Conservation (phyloP, 345 rosid genomes). For the Pistacia integerrima region DNA sequence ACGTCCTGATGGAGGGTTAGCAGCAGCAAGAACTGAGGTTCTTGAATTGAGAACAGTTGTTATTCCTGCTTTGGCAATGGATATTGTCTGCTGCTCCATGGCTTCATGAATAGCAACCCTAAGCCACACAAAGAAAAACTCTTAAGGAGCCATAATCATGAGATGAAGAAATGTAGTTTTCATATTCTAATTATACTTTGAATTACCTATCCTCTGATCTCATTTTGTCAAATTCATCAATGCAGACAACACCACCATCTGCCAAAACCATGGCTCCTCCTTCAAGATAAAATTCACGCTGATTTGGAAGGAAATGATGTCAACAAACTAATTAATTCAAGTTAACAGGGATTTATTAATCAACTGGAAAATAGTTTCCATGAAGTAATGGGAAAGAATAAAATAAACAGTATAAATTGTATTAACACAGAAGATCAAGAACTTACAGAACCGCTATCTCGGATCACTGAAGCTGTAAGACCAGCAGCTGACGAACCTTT, state of each 20-base stretch:
- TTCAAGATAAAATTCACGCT: conserved; percentile 98
- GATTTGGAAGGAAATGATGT: conserved; percentile 27
- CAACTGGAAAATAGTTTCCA: neutral
- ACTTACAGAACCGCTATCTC: conserved; percentile 82
- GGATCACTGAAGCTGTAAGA: conserved; percentile 94
- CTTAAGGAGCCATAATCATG: conserved; percentile 6
- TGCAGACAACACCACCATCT: conserved; percentile 98
- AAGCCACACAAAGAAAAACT: conserved; percentile 15
- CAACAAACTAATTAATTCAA: conserved; percentile 10
- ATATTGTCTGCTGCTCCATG: conserved; percentile 98
- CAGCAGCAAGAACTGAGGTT: conserved; percentile 97
- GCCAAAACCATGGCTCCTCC: conserved; percentile 99
- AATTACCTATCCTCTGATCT: conserved; percentile 94
- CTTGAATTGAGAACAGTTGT: conserved; percentile 97
- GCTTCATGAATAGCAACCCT: conserved; percentile 99
- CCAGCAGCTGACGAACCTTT: conserved; percentile 99
- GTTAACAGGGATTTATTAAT: neutral
- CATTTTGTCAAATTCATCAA: conserved; percentile 98
- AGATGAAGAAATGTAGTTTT: neutral
- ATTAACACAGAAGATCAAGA: conserved; percentile 19
- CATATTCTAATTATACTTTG: neutral
- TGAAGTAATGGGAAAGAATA: neutral
- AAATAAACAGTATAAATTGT: neutral
- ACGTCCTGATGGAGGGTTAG: conserved; percentile 97
- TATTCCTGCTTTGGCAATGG: conserved; percentile 99